Base-by-base conservation (phyloP, 2,329 filamentous ascomycete species). In the Aspergillus pseudotamarii region DNA sequence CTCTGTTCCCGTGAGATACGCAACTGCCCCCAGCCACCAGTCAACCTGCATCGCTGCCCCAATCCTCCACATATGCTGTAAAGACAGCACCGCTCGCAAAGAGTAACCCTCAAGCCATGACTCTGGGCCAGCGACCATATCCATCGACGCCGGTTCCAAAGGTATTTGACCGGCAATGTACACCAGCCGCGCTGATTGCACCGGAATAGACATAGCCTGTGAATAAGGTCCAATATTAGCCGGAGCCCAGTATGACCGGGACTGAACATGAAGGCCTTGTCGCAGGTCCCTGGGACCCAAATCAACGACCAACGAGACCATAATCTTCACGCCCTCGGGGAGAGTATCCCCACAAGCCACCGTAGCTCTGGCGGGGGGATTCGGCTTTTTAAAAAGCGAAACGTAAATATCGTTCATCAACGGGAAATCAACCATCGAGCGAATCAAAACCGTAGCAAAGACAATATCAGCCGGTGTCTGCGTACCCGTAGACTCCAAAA, bases 171-270 rank as follows among this genome's bases (percentile, higher is more conserved):
- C 95, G 0, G 95, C 94, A 41, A 97, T 84, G 60, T 88, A 89
- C 19, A 94, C 82, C 11, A 86, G 59, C 9, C 73, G 73, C 48
- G 71, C 70, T 38, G 66, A 59, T 12, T 72, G 65, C 32, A 75
- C 58, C 3, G 71, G 68, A 10, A 75, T 63, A 10, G 83, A 72
- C 12, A 95, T 88, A 4, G 93, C 93, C 80, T 99, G 95, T 61
- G 94, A 97, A 78, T 98, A 98, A 0, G 95, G 95, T 0, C 95
- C 95, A 59, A 99, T 98, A 73, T 98, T 98, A 23, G 95, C 94
- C 0, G 95, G 95, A 0, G 95, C 95, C 95, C 95, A 99, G 82
- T 98, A 98, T 12, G 93, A 96, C 45, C 92, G 84, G 4, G 91
- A 94, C 78, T 98, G 95, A 6, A 99, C 94, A 76, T 99, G 95